Base-by-base conservation (phyloP, 306 rosid genomes). In the Cucumis hystrix region DNA sequence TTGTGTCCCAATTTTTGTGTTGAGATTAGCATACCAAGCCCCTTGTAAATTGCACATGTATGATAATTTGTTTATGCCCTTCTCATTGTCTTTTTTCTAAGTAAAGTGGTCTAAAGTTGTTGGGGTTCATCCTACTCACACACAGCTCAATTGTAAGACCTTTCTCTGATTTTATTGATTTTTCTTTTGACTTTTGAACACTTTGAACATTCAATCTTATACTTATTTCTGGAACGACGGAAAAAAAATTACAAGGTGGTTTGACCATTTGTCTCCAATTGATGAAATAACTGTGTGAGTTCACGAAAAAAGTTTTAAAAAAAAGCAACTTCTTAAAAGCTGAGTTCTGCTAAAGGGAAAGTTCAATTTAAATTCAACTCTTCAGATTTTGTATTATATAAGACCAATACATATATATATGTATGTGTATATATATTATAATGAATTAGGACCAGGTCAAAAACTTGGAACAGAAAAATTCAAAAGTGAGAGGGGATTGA, bases 1-100 rank as follows among this genome's bases (percentile, higher is more conserved):
- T 20, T 60, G 58, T 47, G 6, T 74, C 78, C 84, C 85, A 86
- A 71, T 91, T 89, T 85, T 72, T 72, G 61, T 16, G 76, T 87
- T 89, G 56, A 76, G 51, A 25, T 59, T 58, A 75, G 39, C 69
- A 35, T 47, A 28, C 79, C 55, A 40, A 39, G 21, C 54, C 78
- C 54, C 78, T 55, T 56, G 78, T 75, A 75, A 75, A 55, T 75
- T 21, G 0, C 21, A 55, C 55, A 20, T 75, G 57, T 76, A 76
- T 16, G 11, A 76, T 76, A 59, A 59, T 76, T 59, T 59, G 52
- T 40, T 59, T 9, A 18, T 71, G 68, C 23, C 9, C 6, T 25
- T n/a, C 14, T 58, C 5, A 28, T 51, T 51, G 69, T 52, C 25
- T 49, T 76, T 62, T 68, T 57, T 77, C 47, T 0, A 9, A 54